A percentile compares a stretch with the other conserved stretches of the same genome.
Conservation (phyloP, 2,329 filamentous ascomycete species). For the Arthrobotrys entomopaga region DNA sequence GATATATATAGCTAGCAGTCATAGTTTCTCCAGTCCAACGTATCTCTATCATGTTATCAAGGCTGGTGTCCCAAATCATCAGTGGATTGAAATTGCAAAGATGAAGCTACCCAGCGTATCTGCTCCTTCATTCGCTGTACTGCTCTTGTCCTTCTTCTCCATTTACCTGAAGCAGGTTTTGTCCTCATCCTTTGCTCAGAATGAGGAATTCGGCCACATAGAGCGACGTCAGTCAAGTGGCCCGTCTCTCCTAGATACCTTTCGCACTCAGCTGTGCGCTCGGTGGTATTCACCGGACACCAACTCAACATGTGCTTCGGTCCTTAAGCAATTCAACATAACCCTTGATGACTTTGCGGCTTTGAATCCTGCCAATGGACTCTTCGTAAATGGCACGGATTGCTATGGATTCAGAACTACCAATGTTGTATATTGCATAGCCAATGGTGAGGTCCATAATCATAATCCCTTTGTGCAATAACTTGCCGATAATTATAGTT, state of each 20-base stretch:
- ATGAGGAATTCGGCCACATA: conserved; percentile 2
- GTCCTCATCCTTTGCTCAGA: conserved; percentile 1
- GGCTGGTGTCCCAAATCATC: not conserved
- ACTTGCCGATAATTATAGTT: no score
- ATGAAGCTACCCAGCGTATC: conserved; percentile 3
- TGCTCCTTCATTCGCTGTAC: not conserved
- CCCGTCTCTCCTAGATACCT: not conserved
- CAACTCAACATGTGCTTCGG: conserved; percentile 5
- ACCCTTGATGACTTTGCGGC: conserved; percentile 4
- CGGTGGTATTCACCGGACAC: conserved; percentile 2
- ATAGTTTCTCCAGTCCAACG: no score
- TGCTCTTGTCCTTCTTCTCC: not conserved
- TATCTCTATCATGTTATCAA: not conserved
- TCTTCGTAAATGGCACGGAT: conserved; percentile 9
- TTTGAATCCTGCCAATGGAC: conserved; percentile 12
- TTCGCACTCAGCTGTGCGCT: no score
- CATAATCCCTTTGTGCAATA: no score
- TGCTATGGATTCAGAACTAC: conserved; percentile 4
- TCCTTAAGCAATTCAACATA: conserved; percentile 7
- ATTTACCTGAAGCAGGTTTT: conserved; percentile 2
- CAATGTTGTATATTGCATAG: conserved; percentile 9
- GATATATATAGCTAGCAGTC: no score
- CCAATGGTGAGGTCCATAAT: no score
- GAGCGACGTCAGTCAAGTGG: not conserved
- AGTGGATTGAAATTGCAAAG: conserved; percentile 4